Percentiles rank a stretch among this genome's conserved stretches.
Evolutionary conservation across 352 stramenopile species (phyloP).

Genomic region (Phytophthora nicotianae): DNA sequence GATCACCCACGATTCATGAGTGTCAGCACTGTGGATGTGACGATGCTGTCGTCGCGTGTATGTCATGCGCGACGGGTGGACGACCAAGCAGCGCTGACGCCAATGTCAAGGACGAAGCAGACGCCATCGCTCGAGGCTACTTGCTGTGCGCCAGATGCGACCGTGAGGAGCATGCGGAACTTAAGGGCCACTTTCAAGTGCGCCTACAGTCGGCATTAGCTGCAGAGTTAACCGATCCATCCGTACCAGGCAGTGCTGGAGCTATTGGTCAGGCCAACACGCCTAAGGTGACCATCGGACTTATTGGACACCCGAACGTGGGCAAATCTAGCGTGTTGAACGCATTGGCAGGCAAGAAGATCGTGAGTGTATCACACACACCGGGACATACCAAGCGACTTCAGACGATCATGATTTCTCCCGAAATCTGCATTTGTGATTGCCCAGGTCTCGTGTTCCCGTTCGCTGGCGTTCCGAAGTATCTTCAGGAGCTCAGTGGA

Average conservation of each 20-base stretch:
- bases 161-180: slow-evolving; percentile 65
- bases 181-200: slow-evolving; percentile 68
- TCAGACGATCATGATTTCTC: slow-evolving; percentile 86
- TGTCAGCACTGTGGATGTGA: slow-evolving; percentile 81
- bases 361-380: slow-evolving; percentile 87
- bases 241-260: slow-evolving; percentile 25
- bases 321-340: slow-evolving; percentile 90
- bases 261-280: slow-evolving; percentile 49
- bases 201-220: slow-evolving; percentile 40
- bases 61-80: slow-evolving; percentile 53
- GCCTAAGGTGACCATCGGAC: slow-evolving; percentile 74
- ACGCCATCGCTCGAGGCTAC: slow-evolving; percentile 66
- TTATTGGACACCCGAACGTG: slow-evolving; percentile 91
- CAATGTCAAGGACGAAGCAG: slow-evolving; percentile 51
- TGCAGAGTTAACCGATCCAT: slow-evolving; percentile 32
- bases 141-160: slow-evolving; percentile 74
- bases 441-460: slow-evolving; percentile 88
- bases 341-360: slow-evolving; percentile 84
- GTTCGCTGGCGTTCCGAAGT: slow-evolving; percentile 80
- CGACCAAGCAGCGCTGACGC: slow-evolving; percentile 33
- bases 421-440: slow-evolving; percentile 87
- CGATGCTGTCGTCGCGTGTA: slow-evolving; percentile 63
- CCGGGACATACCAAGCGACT: slow-evolving; percentile 86
- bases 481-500: slow-evolving; percentile 83
- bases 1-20: slow-evolving; percentile 20